Evolutionary conservation across 2,329 filamentous ascomycete genomes (phyloP), one percentile per base, ranked within the genome.

Genomic region (Xylaria sp.): DNA sequence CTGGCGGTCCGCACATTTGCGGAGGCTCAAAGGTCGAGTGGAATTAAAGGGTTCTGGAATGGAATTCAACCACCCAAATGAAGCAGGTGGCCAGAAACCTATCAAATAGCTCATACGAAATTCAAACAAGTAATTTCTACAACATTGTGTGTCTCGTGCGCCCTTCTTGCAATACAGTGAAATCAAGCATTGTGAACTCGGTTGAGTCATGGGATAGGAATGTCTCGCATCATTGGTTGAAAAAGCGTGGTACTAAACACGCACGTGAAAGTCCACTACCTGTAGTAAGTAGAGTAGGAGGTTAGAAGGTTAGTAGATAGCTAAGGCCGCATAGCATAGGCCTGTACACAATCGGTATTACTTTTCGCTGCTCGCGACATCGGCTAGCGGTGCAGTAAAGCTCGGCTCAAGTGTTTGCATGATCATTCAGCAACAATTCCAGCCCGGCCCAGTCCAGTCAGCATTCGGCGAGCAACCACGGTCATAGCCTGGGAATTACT

Each of bases 11-110:
- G 68, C 58, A 60, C 55, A 69, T 57, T 36, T 27, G 65, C 68
- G 72, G 70, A 55, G 53, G 67, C 62, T 71, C 71, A 71, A 75
- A 74, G 75, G 74, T 76, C 54, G 74, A 76, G 74, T 74, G 74
- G 75, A 73, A 71, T 66, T 62, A 59, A 66, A 50, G 62, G 62
- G 45, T 69, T 66, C 34, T 48, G 39, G 50, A 55, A 39, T 45
- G 21, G 61, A 59, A 56, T 60, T 55, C 56, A 45, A 47, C 50
- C 59, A 62, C 58, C 68, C 59, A 17, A 53, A 69, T 60, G n/a
- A 9, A 69, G 68, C 59, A 62, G 68, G 68, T 69, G 57, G 51
- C 34, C 14, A 65, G 65, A 64, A 64, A 50, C 36, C 60, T 32
- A 60, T 64, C 32, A 57, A 32, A 12, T 69, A 69, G 68, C 57